Base-by-base conservation (phyloP, 768 basidiomycete species). In the Hypsizygus marmoreus region DNA sequence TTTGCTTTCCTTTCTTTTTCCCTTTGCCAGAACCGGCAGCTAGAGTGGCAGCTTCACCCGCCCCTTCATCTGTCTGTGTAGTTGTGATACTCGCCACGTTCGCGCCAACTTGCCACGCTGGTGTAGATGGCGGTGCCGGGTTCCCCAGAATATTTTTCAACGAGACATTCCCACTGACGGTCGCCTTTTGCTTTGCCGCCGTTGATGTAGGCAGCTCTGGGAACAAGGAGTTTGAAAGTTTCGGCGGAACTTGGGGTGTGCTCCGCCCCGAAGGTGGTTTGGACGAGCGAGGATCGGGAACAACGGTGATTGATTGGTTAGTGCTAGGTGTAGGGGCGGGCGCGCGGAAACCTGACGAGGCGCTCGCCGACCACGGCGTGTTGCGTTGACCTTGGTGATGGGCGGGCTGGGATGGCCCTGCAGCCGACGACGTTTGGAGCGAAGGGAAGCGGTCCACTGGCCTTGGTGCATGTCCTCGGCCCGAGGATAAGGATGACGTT, bases 1-100 rank as follows among this genome's bases (percentile, higher is more conserved):
- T 92, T 62, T 82, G 81, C 65, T 91, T 91, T 1, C 82, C 82
- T 60, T 91, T 93, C 65, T 89, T 91, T 74, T 82, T 88, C 25
- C 80, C 80, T 55, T 80, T 85, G 0, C 54, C 56, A 30, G 47
- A 47, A 28, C 50, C 62, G 20, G 43, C 49, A 10, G 41, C 50
- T 14, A 26, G 45, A 43, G 51, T 42, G 11, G 51, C 52, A 3
- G 45, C 30, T 14, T 49, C 57, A 34, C 22, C 45, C 22, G 39
- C 55, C 46, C 29, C 53, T 19, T 45, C 54, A 39, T 29, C 32
- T 17, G 37, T 38, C n/a, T 39, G 26, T 25, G 38, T 55, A 20
- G 42, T 42, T 10, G 43, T 44, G 32, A 42, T 43, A 29, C 45
- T 23, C 12, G 53, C 29, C 36, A 43, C 47, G 37, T 37, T 41